Percentiles rank a stretch among this genome's conserved stretches.
phyloP scores from a whole-genome alignment of 208 protist genomes.

The Trypanosoma grayi region DNA sequence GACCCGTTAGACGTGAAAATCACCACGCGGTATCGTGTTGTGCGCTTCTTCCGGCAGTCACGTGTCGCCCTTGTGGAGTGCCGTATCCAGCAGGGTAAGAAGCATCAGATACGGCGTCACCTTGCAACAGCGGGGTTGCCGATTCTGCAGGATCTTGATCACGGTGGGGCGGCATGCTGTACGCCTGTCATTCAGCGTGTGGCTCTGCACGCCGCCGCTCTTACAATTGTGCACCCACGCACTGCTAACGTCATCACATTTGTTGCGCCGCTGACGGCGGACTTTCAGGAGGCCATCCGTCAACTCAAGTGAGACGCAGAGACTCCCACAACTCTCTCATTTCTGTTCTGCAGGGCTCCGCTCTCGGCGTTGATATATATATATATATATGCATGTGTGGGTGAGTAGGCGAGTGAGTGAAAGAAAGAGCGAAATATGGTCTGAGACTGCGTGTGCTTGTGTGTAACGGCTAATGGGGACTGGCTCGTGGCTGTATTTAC shows the following conservation, averaged over 20 bases:
- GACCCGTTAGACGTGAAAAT: conserved; percentile 61
- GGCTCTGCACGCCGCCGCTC: conserved; percentile 60
- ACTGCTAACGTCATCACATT: conserved; percentile 36
- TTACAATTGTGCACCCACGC: conserved; percentile 68
- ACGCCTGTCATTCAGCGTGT: conserved; percentile 56
- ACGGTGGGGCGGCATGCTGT: conserved; percentile 69
- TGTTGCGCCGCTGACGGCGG: conserved; percentile 45
- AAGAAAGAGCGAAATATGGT: no score
- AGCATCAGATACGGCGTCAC: conserved; percentile 85
- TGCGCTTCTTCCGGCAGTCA: conserved; percentile 39
- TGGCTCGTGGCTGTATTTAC: no score
- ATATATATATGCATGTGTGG: no score
- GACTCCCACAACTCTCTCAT: not conserved
- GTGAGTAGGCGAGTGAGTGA: no score
- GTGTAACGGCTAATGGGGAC: no score
- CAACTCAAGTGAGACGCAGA: not conserved
- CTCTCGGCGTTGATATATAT: no score
- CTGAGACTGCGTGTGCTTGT: no score
- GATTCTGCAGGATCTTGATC: conserved; percentile 75
- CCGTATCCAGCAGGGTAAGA: conserved; percentile 80
- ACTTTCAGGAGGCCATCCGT: conserved; percentile 43
- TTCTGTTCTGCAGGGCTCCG: no score
- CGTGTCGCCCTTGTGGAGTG: conserved; percentile 74
- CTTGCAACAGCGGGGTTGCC: conserved; percentile 67
- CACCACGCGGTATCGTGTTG: conserved; percentile 54